Evolutionary conservation across 345 rosid species (phyloP).

Genomic region (Populus simonii): DNA sequence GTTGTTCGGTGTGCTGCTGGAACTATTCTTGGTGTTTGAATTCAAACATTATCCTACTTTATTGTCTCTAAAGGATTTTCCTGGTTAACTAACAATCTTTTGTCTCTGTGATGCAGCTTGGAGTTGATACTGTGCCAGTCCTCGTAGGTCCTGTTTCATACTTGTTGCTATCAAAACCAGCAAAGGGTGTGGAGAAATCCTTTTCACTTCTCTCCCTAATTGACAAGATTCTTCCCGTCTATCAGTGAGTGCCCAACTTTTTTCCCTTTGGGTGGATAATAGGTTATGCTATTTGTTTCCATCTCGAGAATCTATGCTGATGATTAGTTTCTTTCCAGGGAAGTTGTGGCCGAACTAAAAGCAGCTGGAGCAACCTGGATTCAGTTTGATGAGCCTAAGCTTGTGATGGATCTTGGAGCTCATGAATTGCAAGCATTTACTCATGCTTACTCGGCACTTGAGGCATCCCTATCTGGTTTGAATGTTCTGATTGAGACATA

Average conservation of each 20-base stretch:
- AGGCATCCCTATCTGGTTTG: constrained; percentile 74
- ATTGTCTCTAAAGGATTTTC: background rate
- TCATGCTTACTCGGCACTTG: constrained; percentile 73
- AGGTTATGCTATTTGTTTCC: background rate
- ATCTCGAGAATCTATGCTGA: background rate
- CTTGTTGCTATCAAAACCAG: constrained; percentile 88
- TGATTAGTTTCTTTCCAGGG: constrained; percentile 45
- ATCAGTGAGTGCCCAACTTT: constrained; percentile 54
- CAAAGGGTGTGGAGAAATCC: constrained; percentile 85
- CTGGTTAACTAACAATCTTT: background rate
- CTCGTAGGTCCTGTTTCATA: constrained; percentile 92
- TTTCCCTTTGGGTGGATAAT: background rate
- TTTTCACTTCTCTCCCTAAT: constrained; percentile 80
- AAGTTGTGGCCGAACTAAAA: constrained; percentile 79
- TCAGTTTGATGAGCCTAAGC: constrained; percentile 92
- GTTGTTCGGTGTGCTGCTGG: background rate
- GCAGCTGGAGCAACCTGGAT: constrained; percentile 95
- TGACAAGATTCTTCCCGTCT: constrained; percentile 75
- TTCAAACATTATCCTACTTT: background rate
- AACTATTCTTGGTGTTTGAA: background rate
- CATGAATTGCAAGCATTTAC: constrained; percentile 74
- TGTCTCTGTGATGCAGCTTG: constrained; percentile 56
- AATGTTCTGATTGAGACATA: constrained; percentile 86
- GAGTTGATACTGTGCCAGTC: constrained; percentile 83
- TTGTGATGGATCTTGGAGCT: constrained; percentile 83